Evolutionary conservation across 129 eudicot species (phyloP), one percentile per base, ranked within the genome.

Genomic region (Gnaphalium uliginosum): DNA sequence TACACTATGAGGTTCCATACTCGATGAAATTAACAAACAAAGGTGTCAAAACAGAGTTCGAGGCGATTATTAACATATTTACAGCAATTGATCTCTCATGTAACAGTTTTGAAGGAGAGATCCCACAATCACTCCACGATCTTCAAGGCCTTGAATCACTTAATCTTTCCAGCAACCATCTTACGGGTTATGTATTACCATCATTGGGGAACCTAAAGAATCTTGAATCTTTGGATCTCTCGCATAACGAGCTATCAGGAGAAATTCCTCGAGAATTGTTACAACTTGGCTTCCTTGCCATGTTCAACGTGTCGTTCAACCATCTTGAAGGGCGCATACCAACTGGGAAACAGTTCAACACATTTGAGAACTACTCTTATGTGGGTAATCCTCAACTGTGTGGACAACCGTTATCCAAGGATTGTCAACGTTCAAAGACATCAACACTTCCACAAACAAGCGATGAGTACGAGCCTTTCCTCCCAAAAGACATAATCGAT

Each of bases 161-260:
- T 18, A 79, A 83, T 78, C 64, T 78, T 60, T 83, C 83, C 64
- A 48, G 78, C 69, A 83, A 83, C 30, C 71, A 74, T 61, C 54
- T 79, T 39, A 56, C 29, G 0, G 75, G 81, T 39, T 30, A 15
- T 10, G 23, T 68, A 48, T 69, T 69, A 30, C 8, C 48, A 33
- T 68, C 81, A 0, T 18, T 39, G 8, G 73, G 54, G 67, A 72
- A 32, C 71, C 23, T 83, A 57, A 58, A 5, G 22, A 66, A 73
- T 22, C 86, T 83, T 4, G 80, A 68, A 56, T 73, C 83, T 10
- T 68, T 83, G 54, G 86, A 78, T 78, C 78, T 78, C 18, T 83
- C 76, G 14, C 21, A 8, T 15, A 83, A 78, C 51, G 30, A 58
- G 54, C 62, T 83, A 35, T 67, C 73, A 0, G 81, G 81, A 35